phyloP scores from a whole-genome alignment of 2,329 filamentous ascomycete species.

The Kalaharituber pfeilii region DNA sequence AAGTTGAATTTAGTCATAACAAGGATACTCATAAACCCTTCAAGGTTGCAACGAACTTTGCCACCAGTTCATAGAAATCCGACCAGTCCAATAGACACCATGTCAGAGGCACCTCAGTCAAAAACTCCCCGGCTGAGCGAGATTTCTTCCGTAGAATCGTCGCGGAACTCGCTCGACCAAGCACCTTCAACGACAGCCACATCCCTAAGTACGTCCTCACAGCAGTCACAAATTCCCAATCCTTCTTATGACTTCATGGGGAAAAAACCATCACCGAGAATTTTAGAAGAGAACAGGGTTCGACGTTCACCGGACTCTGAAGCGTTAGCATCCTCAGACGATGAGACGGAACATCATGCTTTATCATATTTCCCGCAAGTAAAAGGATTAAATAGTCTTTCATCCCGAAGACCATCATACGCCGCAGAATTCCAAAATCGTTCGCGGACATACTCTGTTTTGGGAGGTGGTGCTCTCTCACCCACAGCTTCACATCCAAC shows the following conservation, averaged over 20 bases:
- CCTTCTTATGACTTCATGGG: slow-evolving; percentile 33
- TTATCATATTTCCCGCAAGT: slow-evolving; percentile 37
- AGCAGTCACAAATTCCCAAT: slow-evolving; percentile 11
- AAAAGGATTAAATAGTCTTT: slow-evolving; percentile 31
- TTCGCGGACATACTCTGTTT: slow-evolving; percentile 49
- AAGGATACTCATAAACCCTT: too few relatives aligned
- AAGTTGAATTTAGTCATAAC: too few relatives aligned
- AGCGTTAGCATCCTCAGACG: slow-evolving; percentile 81
- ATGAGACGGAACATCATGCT: slow-evolving; percentile 57
- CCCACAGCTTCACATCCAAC: slow-evolving; percentile 64
- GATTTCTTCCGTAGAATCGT: slow-evolving; percentile 21
- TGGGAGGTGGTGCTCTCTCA: slow-evolving; percentile 59
- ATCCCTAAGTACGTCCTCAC: slow-evolving; percentile 7
- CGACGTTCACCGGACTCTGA: slow-evolving; percentile 87
- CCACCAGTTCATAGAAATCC: too few relatives aligned
- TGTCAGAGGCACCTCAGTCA: slow-evolving; percentile 19
- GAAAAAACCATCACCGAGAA: slow-evolving; percentile 41
- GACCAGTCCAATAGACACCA: slow-evolving; percentile 12
- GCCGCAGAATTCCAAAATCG: slow-evolving; percentile 55
- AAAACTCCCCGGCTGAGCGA: slow-evolving; percentile 22
- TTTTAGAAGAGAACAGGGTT: slow-evolving; percentile 59
- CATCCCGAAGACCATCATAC: slow-evolving; percentile 63
- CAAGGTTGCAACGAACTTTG: too few relatives aligned
- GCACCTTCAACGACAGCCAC: slow-evolving; percentile 5
- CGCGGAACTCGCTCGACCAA: slow-evolving; percentile 19